Evolutionary conservation across 176 grass and related monocot species (phyloP).

Genomic region (Olyra latifolia): DNA sequence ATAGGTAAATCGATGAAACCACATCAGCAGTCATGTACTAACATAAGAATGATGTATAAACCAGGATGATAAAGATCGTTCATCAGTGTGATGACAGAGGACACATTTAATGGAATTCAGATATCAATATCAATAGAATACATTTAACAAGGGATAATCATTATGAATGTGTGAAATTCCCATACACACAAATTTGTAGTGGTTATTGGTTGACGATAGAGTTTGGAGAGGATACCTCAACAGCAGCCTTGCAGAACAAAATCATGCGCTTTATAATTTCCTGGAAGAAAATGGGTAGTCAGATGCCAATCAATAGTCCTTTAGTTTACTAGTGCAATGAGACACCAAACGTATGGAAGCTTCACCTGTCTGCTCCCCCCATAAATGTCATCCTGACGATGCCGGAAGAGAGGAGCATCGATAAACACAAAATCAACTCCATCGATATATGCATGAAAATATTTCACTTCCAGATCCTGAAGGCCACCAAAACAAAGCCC

Average conservation of each 20-base stretch:
- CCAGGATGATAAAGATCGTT: neutral
- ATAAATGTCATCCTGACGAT: slow-evolving; percentile 75
- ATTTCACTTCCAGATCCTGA: slow-evolving; percentile 91
- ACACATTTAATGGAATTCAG: neutral
- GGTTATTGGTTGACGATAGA: neutral
- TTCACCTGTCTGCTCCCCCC: slow-evolving; percentile 66
- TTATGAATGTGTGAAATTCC: neutral
- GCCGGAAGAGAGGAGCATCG: slow-evolving; percentile 59
- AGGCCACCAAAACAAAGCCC: neutral
- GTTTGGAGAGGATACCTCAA: slow-evolving; percentile 57
- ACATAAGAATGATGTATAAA: neutral
- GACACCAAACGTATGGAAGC: neutral
- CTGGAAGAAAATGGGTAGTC: slow-evolving; percentile 34
- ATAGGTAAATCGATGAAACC: neutral
- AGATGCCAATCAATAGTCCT: neutral
- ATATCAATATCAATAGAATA: neutral
- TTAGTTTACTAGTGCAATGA: slow-evolving; percentile 13
- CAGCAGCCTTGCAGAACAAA: slow-evolving; percentile 93
- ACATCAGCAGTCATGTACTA: neutral
- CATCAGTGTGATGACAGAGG: neutral
- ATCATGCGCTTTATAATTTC: slow-evolving; percentile 93
- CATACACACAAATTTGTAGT: neutral
- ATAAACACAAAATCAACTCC: slow-evolving; percentile 96
- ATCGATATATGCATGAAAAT: slow-evolving; percentile 82
- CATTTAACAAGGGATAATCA: slow-evolving; percentile 34